Evolutionary conservation across 441 rosid species (phyloP).

Genomic region (Gossypium davidsonii): DNA sequence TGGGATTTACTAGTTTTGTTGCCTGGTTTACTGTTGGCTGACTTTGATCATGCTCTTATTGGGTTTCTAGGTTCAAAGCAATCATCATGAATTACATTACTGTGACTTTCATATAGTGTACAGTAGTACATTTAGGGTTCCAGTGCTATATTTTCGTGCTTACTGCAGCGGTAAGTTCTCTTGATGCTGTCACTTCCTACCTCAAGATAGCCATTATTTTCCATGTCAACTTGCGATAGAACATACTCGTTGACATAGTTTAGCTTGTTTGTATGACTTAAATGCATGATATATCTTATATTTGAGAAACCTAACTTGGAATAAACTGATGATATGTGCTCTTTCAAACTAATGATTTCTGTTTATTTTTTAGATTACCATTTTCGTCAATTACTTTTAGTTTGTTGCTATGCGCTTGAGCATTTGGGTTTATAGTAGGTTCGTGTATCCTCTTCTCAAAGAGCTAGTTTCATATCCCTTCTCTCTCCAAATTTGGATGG

Average conservation of each 20-base stretch:
- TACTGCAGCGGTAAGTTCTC: constrained; percentile 45
- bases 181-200: background rate
- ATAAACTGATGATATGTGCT: background rate
- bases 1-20: background rate
- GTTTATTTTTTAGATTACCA: background rate
- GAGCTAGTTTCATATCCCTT: background rate
- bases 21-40: background rate
- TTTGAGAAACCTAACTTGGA: background rate
- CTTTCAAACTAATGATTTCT: background rate
- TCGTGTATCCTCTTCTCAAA: background rate
- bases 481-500: background rate
- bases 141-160: constrained; percentile 72
- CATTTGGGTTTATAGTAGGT: background rate
- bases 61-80: constrained; percentile 35
- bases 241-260: background rate
- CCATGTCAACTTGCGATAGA: background rate
- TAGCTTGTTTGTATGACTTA: background rate
- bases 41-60: constrained; percentile 7
- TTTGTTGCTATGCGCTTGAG: too few species aligned
- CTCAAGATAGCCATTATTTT: background rate
- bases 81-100: constrained; percentile 38
- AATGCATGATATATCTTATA: background rate
- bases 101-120: constrained; percentile 71
- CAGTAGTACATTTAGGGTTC: constrained; percentile 63
- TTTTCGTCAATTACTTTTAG: background rate